Percentiles rank a stretch among this genome's conserved stretches.
phyloP scores from a whole-genome alignment of 2,329 filamentous ascomycete genomes.

The Cercospora sp. region DNA sequence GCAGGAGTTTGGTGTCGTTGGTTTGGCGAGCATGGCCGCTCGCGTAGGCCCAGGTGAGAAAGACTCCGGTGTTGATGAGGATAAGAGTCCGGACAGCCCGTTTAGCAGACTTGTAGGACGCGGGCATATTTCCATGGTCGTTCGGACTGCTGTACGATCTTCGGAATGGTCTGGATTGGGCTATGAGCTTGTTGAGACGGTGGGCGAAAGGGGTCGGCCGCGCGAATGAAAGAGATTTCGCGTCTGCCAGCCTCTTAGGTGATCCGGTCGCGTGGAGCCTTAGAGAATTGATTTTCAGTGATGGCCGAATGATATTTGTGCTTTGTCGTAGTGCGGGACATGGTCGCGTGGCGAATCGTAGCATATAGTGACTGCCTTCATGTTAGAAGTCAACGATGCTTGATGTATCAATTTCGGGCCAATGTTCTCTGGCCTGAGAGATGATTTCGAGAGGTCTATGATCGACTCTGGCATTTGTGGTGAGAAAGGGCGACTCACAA shows the following conservation, averaged over 20 bases:
- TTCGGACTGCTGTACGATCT: constrained; percentile 1
- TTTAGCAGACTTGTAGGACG: constrained; percentile 10
- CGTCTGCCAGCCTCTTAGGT: neutral
- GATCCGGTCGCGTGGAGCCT: neutral
- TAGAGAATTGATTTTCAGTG: neutral
- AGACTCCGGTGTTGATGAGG: constrained; percentile 45
- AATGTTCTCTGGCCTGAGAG: neutral
- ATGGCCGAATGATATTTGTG: neutral
- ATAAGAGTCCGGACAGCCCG: constrained; percentile 41
- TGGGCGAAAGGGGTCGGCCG: neutral
- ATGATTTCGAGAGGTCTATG: neutral
- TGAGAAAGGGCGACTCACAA: neutral
- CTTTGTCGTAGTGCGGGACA: neutral
- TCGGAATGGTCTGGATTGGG: neutral
- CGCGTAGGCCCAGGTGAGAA: constrained; percentile 41
- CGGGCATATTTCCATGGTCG: neutral
- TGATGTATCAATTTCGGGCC: neutral
- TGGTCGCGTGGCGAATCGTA: neutral
- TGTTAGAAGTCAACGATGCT: neutral
- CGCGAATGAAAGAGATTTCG: neutral
- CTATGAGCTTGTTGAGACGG: neutral
- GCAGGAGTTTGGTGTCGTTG: constrained; percentile 26
- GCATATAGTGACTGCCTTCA: neutral
- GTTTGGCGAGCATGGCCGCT: neutral
- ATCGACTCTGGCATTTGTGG: neutral